phyloP scores from a whole-genome alignment of 352 stramenopile genomes.

The Thalassiosira sp. region DNA sequence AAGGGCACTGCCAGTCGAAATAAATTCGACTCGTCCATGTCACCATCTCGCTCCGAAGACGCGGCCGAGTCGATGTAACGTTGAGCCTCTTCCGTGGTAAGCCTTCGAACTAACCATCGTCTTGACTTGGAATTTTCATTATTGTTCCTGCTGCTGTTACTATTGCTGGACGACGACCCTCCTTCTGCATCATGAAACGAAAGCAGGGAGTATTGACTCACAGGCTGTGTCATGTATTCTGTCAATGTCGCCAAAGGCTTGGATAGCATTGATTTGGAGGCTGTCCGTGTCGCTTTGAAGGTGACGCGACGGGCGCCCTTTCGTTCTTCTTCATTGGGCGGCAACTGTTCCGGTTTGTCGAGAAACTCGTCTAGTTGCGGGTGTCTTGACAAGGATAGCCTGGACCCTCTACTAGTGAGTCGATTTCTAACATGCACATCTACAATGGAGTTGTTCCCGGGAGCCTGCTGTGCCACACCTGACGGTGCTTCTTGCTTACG shows the following conservation, averaged over 20 bases:
- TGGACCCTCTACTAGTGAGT: not conserved
- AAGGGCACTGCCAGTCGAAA: conserved; percentile 53
- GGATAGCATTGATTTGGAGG: conserved; percentile 16
- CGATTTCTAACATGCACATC: not conserved
- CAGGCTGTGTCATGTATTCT: conserved; percentile 55
- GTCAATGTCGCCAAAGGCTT: conserved; percentile 25
- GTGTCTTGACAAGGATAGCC: conserved; percentile 1
- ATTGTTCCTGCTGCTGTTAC: conserved; percentile 7
- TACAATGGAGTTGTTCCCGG: not conserved
- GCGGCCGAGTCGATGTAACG: conserved; percentile 10
- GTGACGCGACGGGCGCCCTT: conserved; percentile 33
- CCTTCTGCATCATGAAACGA: conserved; percentile 51
- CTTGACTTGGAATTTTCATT: conserved; percentile 16
- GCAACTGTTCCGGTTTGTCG: not conserved
- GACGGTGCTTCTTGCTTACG: too few species aligned
- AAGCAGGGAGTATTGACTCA: conserved; percentile 48
- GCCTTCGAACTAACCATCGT: conserved; percentile 44
- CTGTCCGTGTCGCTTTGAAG: conserved; percentile 40
- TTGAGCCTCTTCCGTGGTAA: conserved; percentile 36
- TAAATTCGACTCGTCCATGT: conserved; percentile 44
- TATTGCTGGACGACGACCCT: not conserved
- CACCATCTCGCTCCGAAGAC: not conserved
- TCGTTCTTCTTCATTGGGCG: not conserved
- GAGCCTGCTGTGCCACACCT: too few species aligned
- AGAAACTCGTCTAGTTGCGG: conserved; percentile 3